phyloP scores from a whole-genome alignment of 306 rosid species.

The Hippophae tibetana region DNA sequence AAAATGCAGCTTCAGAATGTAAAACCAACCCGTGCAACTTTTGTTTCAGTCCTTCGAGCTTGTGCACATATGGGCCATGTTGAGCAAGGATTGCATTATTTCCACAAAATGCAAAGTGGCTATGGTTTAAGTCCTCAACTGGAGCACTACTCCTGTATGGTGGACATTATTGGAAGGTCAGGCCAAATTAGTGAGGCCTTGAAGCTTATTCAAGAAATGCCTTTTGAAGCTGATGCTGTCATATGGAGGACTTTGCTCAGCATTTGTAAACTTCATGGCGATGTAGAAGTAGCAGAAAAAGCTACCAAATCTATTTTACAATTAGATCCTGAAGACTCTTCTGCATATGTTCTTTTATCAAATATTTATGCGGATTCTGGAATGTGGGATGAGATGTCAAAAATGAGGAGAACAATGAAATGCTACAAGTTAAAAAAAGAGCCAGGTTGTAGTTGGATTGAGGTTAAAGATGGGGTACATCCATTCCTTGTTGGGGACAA shows the following conservation, averaged over 20 bases:
- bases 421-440: slow-evolving; percentile 53
- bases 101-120: slow-evolving; percentile 41
- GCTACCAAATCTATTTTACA: slow-evolving; percentile 43
- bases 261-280: slow-evolving; percentile 62
- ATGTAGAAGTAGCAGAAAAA: slow-evolving; percentile 68
- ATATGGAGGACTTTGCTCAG: slow-evolving; percentile 80
- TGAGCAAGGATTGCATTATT: slow-evolving; percentile 48
- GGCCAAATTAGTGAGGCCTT: slow-evolving; percentile 57
- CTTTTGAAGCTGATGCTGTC: slow-evolving; percentile 66
- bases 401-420: slow-evolving; percentile 65
- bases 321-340: slow-evolving; percentile 71
- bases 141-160: slow-evolving; percentile 88
- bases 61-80: slow-evolving; percentile 73
- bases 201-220: slow-evolving; percentile 67
- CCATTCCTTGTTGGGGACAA: slow-evolving; percentile 71
- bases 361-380: slow-evolving; percentile 59
- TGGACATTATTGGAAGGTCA: slow-evolving; percentile 74
- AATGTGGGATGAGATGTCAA: slow-evolving; percentile 68
- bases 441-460: slow-evolving; percentile 96
- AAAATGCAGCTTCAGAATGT: slow-evolving; percentile 57
- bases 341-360: slow-evolving; percentile 66
- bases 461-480: slow-evolving; percentile 66
- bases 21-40: slow-evolving; percentile 62
- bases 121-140: slow-evolving; percentile 60
- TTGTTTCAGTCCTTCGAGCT: slow-evolving; percentile 76